Conservation (phyloP, 305 asterid species). For the Plantago lanceolata region DNA sequence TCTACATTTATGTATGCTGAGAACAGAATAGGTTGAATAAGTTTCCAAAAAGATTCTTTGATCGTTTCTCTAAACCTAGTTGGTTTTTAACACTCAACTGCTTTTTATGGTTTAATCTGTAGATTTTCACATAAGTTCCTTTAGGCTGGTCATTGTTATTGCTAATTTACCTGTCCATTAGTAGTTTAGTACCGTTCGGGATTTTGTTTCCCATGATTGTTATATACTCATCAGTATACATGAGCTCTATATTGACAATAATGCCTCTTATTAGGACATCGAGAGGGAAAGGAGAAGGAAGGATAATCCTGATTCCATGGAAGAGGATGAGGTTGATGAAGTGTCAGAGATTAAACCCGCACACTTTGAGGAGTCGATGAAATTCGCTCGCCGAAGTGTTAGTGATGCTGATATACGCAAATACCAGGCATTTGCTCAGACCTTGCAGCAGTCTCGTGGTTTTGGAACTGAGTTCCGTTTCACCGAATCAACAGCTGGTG, state of each 20-base stretch:
- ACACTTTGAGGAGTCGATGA: conserved; percentile 74
- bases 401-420: conserved; percentile 70
- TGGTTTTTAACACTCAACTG: no score
- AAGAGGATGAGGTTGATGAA: conserved; percentile 55
- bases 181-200: background rate
- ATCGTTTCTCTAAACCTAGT: no score
- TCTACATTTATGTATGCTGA: no score
- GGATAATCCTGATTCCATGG: conserved; percentile 54
- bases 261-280: conserved; percentile 37
- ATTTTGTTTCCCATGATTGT: background rate
- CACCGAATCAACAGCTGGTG: conserved; percentile 34
- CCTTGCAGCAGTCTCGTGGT: conserved; percentile 69
- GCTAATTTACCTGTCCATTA: no score
- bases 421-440: conserved; percentile 72
- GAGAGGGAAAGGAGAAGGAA: conserved; percentile 43
- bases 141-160: no score
- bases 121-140: no score
- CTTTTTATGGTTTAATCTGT: no score
- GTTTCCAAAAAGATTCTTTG: no score
- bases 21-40: no score
- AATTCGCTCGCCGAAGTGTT: conserved; percentile 60
- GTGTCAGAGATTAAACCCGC: conserved; percentile 55
- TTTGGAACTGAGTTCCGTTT: conserved; percentile 63
- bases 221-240: background rate
- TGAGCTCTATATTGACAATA: background rate